Evolutionary conservation across 441 rosid genomes (phyloP), one percentile per base, ranked within the genome.

Genomic region (Daphne laureola): DNA sequence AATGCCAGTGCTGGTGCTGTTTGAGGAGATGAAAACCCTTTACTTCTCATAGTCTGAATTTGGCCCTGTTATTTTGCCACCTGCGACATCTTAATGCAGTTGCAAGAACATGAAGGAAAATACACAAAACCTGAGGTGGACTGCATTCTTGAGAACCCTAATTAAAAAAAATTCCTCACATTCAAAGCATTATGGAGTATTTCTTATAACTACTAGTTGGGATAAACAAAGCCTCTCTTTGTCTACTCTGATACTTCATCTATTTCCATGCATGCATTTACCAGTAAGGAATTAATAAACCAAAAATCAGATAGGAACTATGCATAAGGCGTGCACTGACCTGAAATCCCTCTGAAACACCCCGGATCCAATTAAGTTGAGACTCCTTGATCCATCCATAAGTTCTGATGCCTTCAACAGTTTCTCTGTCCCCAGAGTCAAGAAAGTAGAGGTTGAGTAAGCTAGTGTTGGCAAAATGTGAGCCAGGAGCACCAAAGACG

Each of bases 301-400:
- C 14, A 13, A 43, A 43, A 43, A 43, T 43, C n/a, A 14, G 46
- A 12, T 43, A 31, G 8, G 11, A 31, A 31, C 7, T 8, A 31
- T 31, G 8, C 38, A 1, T 4, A 31, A 31, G 38, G 38, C 38
- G 2, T 31, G 11, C 38, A 21, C 11, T 35, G 67, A 91, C 98
- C 90, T 73, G 78, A 65, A 70, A 66, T 55, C 64, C 58, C 58
- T 51, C 49, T 59, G 86, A 78, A 64, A 74, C 51, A 51, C 73
- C 74, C 49, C 42, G 83, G 67, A 91, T 77, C 98, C 96, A 91
- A 54, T 0, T 59, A 53, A 87, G 95, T 60, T 91, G 96, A 54
- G 98, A 91, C 27, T 85, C 95, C 74, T 74, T 86, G 57, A 87
- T 85, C 81, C 86, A 91, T 42, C 96, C 98, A 53, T 87, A 87